These are phyloP conservation scores for Fraxinus xanthoxyloides DNA, from an alignment of 305 asterid genomes.

Conservation along the genomic window DNA sequence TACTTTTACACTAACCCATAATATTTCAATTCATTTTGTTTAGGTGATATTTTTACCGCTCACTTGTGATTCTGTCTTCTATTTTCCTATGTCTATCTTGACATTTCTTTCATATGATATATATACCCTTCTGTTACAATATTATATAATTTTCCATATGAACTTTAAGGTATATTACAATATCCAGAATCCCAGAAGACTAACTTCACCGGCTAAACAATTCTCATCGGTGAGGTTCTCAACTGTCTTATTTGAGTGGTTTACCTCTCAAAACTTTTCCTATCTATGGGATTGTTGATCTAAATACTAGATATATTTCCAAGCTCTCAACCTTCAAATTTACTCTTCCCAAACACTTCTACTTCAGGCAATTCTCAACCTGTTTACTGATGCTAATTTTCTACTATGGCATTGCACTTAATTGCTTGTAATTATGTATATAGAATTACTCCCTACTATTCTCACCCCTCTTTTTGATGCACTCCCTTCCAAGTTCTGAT, in stretches of 20 bases:
- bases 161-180: not conserved
- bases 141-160: not conserved
- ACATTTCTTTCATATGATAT: not conserved
- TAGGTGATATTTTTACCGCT: not conserved
- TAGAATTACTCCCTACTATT: not conserved
- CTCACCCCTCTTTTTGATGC: not conserved
- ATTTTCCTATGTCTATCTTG: not conserved
- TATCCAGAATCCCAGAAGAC: not conserved
- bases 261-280: not conserved
- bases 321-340: not conserved
- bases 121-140: not conserved
- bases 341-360: not conserved
- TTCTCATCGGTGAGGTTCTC: not conserved
- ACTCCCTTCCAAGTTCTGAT: not conserved
- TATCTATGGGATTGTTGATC: not conserved
- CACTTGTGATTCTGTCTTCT: not conserved
- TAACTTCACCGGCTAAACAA: not conserved
- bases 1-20: not conserved
- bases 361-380: not conserved
- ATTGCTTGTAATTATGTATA: not conserved
- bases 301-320: not conserved
- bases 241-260: not conserved
- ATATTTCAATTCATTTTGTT: not conserved
- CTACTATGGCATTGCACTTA: not conserved
- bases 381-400: not conserved